Evolutionary conservation across 768 basidiomycete species (phyloP), one percentile per base, ranked within the genome.

Genomic region (Leccinum olivaceopallidum): DNA sequence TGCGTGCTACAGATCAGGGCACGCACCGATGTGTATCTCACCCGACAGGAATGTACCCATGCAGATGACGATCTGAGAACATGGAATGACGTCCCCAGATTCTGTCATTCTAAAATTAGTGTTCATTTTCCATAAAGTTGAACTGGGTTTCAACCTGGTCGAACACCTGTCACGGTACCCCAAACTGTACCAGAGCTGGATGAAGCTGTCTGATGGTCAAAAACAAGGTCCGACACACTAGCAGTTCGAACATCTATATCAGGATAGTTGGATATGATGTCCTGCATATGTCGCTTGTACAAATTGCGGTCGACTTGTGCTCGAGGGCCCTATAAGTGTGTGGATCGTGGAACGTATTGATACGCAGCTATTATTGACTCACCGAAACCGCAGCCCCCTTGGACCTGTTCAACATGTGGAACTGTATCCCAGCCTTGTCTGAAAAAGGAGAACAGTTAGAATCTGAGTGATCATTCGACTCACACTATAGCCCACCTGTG

Each of bases 321-420:
- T 61, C 94, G 80, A 13, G 90, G 92, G 18, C 94, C 94, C 92
- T 94, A 51, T 22, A 64, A n/a, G 37, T 28, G 52, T 28, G n/a
- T n/a, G 14, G 13, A 14, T 8, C 26, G 14, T 53, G 55, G 55
- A 9, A 44, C 1, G 14, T 18, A 4, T 12, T 9, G 2, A 37
- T 5, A 14, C 6, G 20, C 14, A 26, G 32, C 20, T 18, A 34
- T 18, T 18, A 18, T 24, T 16, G 13, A 74, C 83, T 36, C 60
- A 94, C 92, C 90, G 91, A 94, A 36, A 93, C 94, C 0, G 94
- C 94, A 6, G 94, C 83, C 2, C 94, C 94, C 69, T 89, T 94
- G 3, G 92, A 90, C 47, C 81, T 79, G 69, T 96, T 95, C 60
- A 96, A 76, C 64, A 95, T 86, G 32, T 88, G 89, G 65, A 95